These are phyloP conservation scores for Thelonectria discophora DNA, from an alignment of 2,329 filamentous ascomycete species.

Conservation along the genomic window DNA sequence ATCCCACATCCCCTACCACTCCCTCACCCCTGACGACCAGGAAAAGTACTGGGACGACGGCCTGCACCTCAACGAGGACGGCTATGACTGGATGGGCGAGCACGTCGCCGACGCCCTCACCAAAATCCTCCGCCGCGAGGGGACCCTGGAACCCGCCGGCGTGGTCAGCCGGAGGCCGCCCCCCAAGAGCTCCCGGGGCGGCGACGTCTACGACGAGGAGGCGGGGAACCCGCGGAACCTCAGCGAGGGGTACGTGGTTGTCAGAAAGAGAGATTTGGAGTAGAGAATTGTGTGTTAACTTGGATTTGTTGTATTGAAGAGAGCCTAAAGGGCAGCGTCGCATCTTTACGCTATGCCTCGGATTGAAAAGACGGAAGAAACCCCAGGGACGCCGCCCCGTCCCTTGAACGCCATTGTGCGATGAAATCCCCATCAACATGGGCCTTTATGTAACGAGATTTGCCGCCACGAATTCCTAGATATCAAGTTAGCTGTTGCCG, in stretches of 20 bases:
- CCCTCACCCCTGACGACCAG: constrained; percentile 56
- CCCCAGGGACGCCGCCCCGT: constrained; percentile 25
- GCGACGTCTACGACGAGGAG: constrained; percentile 60
- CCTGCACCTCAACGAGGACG: constrained; percentile 65
- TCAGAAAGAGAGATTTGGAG: constrained; percentile 61
- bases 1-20: constrained; percentile 62
- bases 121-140: constrained; percentile 53
- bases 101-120: constrained; percentile 63
- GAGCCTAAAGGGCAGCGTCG: constrained; percentile 29
- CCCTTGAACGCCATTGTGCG: constrained; percentile 36
- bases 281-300: constrained; percentile 40
- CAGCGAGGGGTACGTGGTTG: constrained; percentile 63
- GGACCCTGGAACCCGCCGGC: constrained; percentile 30
- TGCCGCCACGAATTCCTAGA: constrained; percentile 62
- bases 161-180: constrained; percentile 4
- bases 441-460: constrained; percentile 54
- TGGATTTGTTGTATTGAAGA: constrained; percentile 5
- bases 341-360: constrained; percentile 30
- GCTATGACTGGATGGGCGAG: constrained; percentile 70
- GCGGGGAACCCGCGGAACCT: constrained; percentile 55
- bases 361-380: constrained; percentile 19
- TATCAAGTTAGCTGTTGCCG: constrained; percentile 26
- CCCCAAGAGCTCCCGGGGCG: constrained; percentile 15
- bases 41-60: constrained; percentile 67
- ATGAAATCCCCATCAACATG: constrained; percentile 27